Percentiles rank a stretch among this genome's conserved stretches.
phyloP scores from a whole-genome alignment of 352 stramenopile genomes.

The Saprolegnia diclina region DNA sequence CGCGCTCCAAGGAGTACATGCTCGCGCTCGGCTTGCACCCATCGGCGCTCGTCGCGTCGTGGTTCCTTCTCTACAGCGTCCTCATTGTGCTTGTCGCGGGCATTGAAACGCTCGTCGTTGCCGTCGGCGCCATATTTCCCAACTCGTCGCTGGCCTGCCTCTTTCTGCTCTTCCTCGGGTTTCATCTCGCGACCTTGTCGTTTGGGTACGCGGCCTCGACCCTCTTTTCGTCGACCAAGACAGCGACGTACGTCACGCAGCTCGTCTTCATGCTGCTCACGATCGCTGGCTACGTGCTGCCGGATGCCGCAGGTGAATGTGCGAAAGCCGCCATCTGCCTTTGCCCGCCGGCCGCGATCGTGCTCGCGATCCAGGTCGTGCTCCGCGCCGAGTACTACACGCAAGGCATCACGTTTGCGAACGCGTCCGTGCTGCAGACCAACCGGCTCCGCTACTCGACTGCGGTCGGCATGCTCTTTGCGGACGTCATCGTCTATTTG shows the following conservation, averaged over 20 bases:
- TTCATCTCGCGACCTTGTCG: slow-evolving; percentile 30
- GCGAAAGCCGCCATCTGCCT: slow-evolving; percentile 31
- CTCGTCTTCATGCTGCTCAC: slow-evolving; percentile 38
- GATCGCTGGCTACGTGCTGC: slow-evolving; percentile 30
- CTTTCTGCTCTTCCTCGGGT: slow-evolving; percentile 42
- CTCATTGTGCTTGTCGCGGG: slow-evolving; percentile 35
- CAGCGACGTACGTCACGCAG: slow-evolving; percentile 8
- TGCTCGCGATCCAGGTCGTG: slow-evolving; percentile 49
- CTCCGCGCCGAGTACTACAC: slow-evolving; percentile 50
- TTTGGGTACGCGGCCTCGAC: slow-evolving; percentile 33
- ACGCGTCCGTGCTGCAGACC: slow-evolving; percentile 35
- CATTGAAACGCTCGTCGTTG: slow-evolving; percentile 30
- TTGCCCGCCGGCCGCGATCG: slow-evolving; percentile 32
- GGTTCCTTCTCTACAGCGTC: slow-evolving; percentile 23
- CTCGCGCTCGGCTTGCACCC: slow-evolving; percentile 53
- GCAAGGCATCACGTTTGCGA: slow-evolving; percentile 47
- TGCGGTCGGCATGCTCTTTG: slow-evolving; percentile 70
- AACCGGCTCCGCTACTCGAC: slow-evolving; percentile 62
- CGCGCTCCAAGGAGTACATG: slow-evolving; percentile 50
- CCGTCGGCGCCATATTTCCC: slow-evolving; percentile 30
- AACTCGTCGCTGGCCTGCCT: slow-evolving; percentile 19
- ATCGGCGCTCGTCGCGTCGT: slow-evolving; percentile 21
- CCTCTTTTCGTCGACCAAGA: slow-evolving; percentile 33
- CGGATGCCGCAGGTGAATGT: not conserved
- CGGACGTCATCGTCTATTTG: slow-evolving; percentile 86